Base-by-base conservation (phyloP, 192 early-diverging fungal genomes). In the Lunasporangiospora selenospora region DNA sequence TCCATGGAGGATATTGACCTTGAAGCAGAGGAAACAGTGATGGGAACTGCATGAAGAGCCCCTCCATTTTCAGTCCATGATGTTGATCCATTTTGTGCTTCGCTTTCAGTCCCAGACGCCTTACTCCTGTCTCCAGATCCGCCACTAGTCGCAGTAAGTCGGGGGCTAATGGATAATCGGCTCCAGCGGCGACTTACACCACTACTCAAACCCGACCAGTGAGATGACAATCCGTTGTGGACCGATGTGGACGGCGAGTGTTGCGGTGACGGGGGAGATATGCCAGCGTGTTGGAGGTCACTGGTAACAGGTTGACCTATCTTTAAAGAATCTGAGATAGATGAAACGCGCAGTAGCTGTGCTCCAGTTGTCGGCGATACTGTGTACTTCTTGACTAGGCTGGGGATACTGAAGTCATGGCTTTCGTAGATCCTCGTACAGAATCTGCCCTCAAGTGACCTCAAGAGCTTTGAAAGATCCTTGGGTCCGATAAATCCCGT, bases 401-500 rank as follows among this genome's bases (percentile, higher is more conserved):
- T 56, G 4, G 59, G 49, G 42, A 58, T 46, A 33, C 56, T 55
- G 44, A 44, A 64, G 30, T 47, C 56, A 3, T 53, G 48, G 57
- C 43, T 77, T 16, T 45, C 45, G 23, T 62, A 77, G 8, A 57
- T 48, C 41, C 54, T 57, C 16, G 42, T 49, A 43, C 44, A 56
- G 4, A 64, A 39, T 10, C 48, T 47, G n/a, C 57, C 67, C 23
- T 62, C 41, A 45, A 66, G 53, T 46, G 80, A 80, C 27, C 70
- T 45, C 61, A 82, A 71, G 36, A 86, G 81, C 23, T 69, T 60
- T 8, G 80, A 70, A 18, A 79, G 71, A 24, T 86, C 46, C 29
- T 81, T 76, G 33, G 67, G 53, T 36, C 75, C 73, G 15, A 86
- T 75, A 41, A 75, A 83, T 1, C 84, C 84, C 9, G 78, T 81